Conservation (phyloP, 768 basidiomycete species). For the Serendipita sp. region DNA sequence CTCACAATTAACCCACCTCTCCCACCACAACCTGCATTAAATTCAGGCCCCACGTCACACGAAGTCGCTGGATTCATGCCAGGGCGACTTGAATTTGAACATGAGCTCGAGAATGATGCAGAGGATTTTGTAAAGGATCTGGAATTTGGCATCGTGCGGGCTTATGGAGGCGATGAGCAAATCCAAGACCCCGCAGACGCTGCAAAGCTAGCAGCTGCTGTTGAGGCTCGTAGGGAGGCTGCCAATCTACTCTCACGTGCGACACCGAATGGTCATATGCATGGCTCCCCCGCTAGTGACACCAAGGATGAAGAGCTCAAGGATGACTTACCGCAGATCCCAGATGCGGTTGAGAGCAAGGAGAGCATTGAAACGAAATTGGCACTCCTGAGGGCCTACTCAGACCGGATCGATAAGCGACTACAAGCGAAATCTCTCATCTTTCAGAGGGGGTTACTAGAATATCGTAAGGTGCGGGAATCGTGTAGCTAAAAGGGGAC, state of each 20-base stretch:
- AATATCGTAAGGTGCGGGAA: constrained; percentile 78
- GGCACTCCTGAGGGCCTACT: constrained; percentile 78
- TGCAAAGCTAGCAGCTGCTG: constrained; percentile 14
- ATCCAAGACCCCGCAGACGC: constrained; percentile 8
- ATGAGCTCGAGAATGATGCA: constrained; percentile 92
- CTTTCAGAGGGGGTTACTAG: constrained; percentile 78
- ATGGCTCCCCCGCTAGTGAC: constrained; percentile 5
- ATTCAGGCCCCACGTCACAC: constrained; percentile 70
- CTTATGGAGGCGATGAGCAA: constrained; percentile 63
- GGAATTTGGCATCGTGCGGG: constrained; percentile 79
- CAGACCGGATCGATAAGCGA: constrained; percentile 72
- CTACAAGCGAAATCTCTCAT: constrained; percentile 74
- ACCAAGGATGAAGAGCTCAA: constrained; percentile 8
- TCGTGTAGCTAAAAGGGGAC: not conserved
- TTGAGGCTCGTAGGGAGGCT: constrained; percentile 12
- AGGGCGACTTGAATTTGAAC: constrained; percentile 95
- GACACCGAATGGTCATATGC: constrained; percentile 5
- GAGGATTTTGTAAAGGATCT: constrained; percentile 91
- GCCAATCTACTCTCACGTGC: constrained; percentile 2
- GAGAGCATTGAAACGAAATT: constrained; percentile 81
- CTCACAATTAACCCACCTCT: constrained; percentile 41
- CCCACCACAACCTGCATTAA: constrained; percentile 37
- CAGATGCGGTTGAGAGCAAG: constrained; percentile 61
- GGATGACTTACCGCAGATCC: constrained; percentile 33
- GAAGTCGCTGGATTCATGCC: constrained; percentile 89